phyloP scores from a whole-genome alignment of 768 basidiomycete genomes.

The Podaxis sp. region DNA sequence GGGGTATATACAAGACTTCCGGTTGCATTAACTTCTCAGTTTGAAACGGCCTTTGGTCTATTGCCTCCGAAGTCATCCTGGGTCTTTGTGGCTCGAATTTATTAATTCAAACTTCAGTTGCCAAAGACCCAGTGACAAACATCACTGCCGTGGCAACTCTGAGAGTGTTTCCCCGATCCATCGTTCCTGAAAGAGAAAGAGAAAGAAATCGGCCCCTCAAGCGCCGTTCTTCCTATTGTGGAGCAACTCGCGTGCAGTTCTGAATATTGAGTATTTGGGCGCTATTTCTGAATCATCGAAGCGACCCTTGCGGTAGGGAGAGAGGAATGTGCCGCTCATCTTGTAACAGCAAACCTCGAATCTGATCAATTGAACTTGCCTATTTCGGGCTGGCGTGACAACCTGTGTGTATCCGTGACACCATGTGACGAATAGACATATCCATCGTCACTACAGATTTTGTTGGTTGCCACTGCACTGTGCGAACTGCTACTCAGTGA shows the following conservation, averaged over 20 bases:
- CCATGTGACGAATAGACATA: not conserved
- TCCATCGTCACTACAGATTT: not conserved
- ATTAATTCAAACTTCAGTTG: not conserved
- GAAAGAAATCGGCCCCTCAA: not conserved
- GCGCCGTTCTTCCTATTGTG: not conserved
- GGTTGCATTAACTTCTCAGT: not conserved
- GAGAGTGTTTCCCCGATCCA: not conserved
- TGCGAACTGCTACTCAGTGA: not conserved
- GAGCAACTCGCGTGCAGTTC: not conserved
- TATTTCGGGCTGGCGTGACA: not conserved
- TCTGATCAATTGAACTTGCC: not conserved
- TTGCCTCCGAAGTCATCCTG: not conserved
- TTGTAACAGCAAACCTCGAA: not conserved
- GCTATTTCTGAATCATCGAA: not conserved
- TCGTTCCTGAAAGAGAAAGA: not conserved
- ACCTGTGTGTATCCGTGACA: not conserved
- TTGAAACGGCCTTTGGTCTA: not conserved
- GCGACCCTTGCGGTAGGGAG: not conserved
- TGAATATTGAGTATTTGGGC: not conserved
- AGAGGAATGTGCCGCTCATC: not conserved
- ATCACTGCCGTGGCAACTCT: not conserved
- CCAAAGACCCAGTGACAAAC: slow-evolving; percentile 1
- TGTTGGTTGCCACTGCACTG: slow-evolving; percentile 11
- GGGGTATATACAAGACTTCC: not conserved
- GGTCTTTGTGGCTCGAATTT: not conserved